These are phyloP conservation scores for Exophiala aquamarina DNA, from an alignment of 2,329 filamentous ascomycete species.

Conservation along the genomic window DNA sequence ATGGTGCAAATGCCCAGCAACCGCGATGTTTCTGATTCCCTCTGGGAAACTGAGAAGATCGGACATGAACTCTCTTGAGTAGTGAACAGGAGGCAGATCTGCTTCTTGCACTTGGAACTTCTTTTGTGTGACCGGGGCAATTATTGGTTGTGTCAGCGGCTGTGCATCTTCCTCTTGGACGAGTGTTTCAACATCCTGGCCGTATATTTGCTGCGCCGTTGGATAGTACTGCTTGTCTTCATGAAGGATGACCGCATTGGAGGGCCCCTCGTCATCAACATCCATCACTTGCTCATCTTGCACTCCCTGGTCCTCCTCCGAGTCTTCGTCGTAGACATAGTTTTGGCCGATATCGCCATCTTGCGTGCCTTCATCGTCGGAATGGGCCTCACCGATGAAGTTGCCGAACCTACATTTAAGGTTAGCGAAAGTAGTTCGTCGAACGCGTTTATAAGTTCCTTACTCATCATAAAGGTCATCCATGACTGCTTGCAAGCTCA, in stretches of 20 bases:
- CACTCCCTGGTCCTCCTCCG: slow-evolving; percentile 61
- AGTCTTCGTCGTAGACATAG: slow-evolving; percentile 74
- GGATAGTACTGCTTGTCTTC: slow-evolving; percentile 99
- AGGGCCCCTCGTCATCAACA: slow-evolving; percentile 84
- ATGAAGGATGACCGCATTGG: slow-evolving; percentile 95
- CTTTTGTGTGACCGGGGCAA: slow-evolving; percentile 89
- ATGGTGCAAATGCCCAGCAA: slow-evolving; percentile 92
- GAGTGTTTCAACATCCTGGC: slow-evolving; percentile 87
- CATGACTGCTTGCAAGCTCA: slow-evolving; percentile 51
- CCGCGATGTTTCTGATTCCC: slow-evolving; percentile 86
- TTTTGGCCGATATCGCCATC: slow-evolving; percentile 75
- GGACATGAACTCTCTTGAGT: slow-evolving; percentile 87
- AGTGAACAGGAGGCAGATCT: slow-evolving; percentile 84
- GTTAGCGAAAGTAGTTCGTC: slow-evolving; percentile 2
- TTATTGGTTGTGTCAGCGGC: slow-evolving; percentile 85
- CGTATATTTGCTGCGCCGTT: slow-evolving; percentile 94
- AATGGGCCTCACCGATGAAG: slow-evolving; percentile 91
- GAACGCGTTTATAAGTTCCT: slow-evolving; percentile 12
- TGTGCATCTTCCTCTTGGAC: slow-evolving; percentile 98
- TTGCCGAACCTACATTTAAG: slow-evolving; percentile 76
- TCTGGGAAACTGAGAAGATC: slow-evolving; percentile 96
- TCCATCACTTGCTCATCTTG: slow-evolving; percentile 82
- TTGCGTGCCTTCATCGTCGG: slow-evolving; percentile 82
- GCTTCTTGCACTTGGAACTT: slow-evolving; percentile 94
- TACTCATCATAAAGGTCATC: slow-evolving; percentile 98